phyloP scores from a whole-genome alignment of 495 filamentous ascomycete genomes.

The Pyrenula massariospora region DNA sequence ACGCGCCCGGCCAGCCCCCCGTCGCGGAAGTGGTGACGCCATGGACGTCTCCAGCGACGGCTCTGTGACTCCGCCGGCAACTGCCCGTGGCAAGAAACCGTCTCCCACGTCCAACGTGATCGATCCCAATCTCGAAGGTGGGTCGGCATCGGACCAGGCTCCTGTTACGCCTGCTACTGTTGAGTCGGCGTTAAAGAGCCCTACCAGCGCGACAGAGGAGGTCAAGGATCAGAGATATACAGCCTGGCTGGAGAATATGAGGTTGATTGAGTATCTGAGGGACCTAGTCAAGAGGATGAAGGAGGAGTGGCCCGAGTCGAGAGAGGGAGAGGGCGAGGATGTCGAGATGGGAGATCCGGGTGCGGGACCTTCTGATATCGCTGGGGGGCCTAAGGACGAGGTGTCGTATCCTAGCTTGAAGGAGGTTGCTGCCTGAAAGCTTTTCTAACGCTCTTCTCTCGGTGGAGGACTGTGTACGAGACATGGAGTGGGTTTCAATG shows the following conservation, averaged over 20 bases:
- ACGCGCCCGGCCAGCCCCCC: conserved; percentile 44
- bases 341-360: conserved; percentile 6
- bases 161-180: background rate
- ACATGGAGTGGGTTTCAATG: no score
- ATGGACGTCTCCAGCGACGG: conserved; percentile 48
- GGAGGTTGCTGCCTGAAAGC: conserved; percentile 11
- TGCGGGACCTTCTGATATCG: no score
- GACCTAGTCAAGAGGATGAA: conserved; percentile 49
- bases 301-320: conserved; percentile 46
- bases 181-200: conserved; percentile 17
- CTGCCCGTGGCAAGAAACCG: conserved; percentile 26
- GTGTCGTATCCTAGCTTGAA: background rate
- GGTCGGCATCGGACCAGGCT: conserved; percentile 21
- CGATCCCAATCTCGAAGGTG: conserved; percentile 37
- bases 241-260: conserved; percentile 70
- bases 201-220: conserved; percentile 30
- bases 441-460: conserved; percentile 23
- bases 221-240: conserved; percentile 40
- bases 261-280: conserved; percentile 64
- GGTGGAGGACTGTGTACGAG: no score
- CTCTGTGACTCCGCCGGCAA: conserved; percentile 29
- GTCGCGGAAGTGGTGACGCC: conserved; percentile 19
- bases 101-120: conserved; percentile 38
- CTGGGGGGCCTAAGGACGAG: background rate
- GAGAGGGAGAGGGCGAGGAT: conserved; percentile 14